Evolutionary conservation across 2,329 filamentous ascomycete genomes (phyloP).

Genomic region (Colletotrichum costaricense): DNA sequence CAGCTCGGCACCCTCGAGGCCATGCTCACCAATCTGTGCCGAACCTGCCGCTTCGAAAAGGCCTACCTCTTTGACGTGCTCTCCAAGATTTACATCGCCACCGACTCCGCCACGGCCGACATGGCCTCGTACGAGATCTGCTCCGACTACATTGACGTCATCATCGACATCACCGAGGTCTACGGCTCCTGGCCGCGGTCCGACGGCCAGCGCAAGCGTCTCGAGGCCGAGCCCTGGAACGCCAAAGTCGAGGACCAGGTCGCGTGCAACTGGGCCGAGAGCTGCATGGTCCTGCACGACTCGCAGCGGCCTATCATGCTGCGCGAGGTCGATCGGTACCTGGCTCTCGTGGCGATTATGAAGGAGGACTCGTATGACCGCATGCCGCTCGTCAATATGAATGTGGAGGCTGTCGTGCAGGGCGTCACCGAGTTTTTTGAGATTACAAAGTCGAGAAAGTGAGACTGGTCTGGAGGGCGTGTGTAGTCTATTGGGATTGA

Average conservation of each 20-base stretch:
- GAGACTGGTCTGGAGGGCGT: not conserved
- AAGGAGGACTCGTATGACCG: conserved; percentile 86
- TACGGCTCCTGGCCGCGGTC: conserved; percentile 81
- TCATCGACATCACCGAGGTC: conserved; percentile 95
- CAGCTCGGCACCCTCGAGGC: conserved; percentile 93
- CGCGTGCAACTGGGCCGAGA: conserved; percentile 74
- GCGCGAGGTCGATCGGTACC: conserved; percentile 77
- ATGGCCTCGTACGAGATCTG: conserved; percentile 98
- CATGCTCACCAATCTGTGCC: conserved; percentile 92
- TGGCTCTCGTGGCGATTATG: conserved; percentile 88
- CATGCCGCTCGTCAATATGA: conserved; percentile 88
- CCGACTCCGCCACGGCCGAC: conserved; percentile 91
- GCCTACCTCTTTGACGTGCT: conserved; percentile 98
- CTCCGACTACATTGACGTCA: conserved; percentile 98
- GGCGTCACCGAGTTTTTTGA: conserved; percentile 84
- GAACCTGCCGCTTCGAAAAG: conserved; percentile 95
- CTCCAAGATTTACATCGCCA: conserved; percentile 98
- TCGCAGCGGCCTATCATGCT: conserved; percentile 73
- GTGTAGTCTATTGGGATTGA: no score
- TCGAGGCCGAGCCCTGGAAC: conserved; percentile 71
- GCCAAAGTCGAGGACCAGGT: conserved; percentile 74
- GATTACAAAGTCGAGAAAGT: conserved; percentile 70
- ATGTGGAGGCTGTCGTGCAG: conserved; percentile 84
- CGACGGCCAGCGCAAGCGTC: conserved; percentile 62
- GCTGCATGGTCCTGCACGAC: conserved; percentile 74